A percentile compares a stretch with the other conserved stretches of the same genome.
These are phyloP conservation scores for Sechiopsis laciniata DNA, from an alignment of 306 rosid species.

Conservation along the genomic window DNA sequence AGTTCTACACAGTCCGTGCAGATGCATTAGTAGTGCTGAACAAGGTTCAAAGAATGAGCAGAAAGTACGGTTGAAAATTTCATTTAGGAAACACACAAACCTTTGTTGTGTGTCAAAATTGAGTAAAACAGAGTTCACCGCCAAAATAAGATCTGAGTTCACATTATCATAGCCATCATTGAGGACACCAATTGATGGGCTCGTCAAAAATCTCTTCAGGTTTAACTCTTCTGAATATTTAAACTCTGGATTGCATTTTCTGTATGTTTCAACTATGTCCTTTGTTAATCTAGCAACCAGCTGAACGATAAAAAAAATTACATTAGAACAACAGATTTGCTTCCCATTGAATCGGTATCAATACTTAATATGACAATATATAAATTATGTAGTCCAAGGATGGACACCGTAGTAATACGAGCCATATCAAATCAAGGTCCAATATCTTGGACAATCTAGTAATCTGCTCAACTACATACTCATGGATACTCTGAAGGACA, in stretches of 20 bases:
- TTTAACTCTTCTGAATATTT: constrained; percentile 88
- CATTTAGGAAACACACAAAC: constrained; percentile 34
- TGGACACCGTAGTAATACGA: background rate
- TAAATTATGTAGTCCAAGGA: background rate
- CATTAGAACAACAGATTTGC: constrained; percentile 27
- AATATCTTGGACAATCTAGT: background rate
- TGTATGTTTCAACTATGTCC: constrained; percentile 84
- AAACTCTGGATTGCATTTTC: constrained; percentile 80
- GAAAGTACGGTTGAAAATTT: background rate
- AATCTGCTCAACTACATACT: background rate
- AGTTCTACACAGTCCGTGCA: constrained; percentile 1
- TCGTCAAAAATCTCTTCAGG: constrained; percentile 91
- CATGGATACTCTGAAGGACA: background rate
- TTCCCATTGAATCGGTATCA: background rate
- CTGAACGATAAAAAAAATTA: constrained; percentile 50
- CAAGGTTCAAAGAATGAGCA: background rate
- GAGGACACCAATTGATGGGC: constrained; percentile 83
- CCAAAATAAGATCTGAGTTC: constrained; percentile 86
- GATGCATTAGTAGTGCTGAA: constrained; percentile 13
- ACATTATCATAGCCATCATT: constrained; percentile 89
- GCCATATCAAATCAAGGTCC: constrained; percentile 8
- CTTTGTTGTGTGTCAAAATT: constrained; percentile 62
- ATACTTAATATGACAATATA: constrained; percentile 5
- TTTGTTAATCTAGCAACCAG: constrained; percentile 80
- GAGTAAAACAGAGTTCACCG: constrained; percentile 66